phyloP scores from a whole-genome alignment of 1,139 yeast genomes.

The Geotrichum armillariae region DNA sequence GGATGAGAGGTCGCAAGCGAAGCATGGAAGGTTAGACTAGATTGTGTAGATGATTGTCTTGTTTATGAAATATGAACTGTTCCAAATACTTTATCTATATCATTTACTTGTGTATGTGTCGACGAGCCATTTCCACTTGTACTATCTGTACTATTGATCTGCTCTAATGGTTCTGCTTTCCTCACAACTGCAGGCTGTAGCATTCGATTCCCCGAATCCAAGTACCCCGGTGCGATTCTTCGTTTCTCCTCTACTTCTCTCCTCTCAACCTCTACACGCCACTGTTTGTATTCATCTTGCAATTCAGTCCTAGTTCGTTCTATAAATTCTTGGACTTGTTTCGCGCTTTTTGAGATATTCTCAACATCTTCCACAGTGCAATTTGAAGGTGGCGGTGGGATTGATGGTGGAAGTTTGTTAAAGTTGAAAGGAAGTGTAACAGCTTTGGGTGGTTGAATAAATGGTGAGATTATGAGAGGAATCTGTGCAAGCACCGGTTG shows the following conservation, averaged over 20 bases:
- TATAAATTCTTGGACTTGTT: conserved; percentile 31
- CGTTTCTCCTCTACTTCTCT: conserved; percentile 35
- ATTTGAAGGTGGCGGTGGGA: conserved; percentile 36
- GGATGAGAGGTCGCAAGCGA: conserved; percentile 91
- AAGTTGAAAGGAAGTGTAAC: conserved; percentile 55
- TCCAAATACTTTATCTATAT: conserved; percentile 23
- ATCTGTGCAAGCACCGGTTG: conserved; percentile 55
- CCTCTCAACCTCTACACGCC: conserved; percentile 36
- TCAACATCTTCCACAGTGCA: conserved; percentile 31
- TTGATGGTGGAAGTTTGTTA: conserved; percentile 39
- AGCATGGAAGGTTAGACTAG: conserved; percentile 77
- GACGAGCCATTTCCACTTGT: not conserved
- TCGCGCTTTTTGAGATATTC: conserved; percentile 30
- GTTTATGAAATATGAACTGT: conserved; percentile 17
- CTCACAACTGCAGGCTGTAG: conserved; percentile 34
- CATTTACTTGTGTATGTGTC: conserved; percentile 12
- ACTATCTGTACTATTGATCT: conserved; percentile 3
- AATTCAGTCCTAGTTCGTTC: conserved; percentile 34
- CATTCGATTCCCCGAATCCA: conserved; percentile 36
- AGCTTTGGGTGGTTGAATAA: conserved; percentile 57
- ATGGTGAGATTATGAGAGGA: conserved; percentile 59
- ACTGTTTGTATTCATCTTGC: conserved; percentile 33
- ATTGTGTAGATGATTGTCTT: not conserved
- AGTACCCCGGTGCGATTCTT: conserved; percentile 47
- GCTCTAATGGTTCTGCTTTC: conserved; percentile 15